These are phyloP conservation scores for Aspergillus sp. DNA, from an alignment of 2,329 filamentous ascomycete genomes.

Conservation along the genomic window DNA sequence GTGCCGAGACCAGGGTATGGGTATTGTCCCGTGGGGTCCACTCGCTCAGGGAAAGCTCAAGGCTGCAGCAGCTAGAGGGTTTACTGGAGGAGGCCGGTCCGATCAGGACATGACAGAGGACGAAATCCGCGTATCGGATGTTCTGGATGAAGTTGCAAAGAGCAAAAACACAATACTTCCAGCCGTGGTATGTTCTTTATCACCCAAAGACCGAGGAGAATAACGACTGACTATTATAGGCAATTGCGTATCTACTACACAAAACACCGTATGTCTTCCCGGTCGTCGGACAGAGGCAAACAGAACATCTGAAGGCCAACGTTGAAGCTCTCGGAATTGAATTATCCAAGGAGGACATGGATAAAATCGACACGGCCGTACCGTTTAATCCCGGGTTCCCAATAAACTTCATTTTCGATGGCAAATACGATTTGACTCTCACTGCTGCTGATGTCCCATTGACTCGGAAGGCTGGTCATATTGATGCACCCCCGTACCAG, in stretches of 20 bases:
- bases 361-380: conserved; percentile 53
- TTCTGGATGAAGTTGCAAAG: background rate
- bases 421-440: conserved; percentile 3
- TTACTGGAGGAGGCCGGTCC: background rate
- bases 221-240: conserved; percentile 54
- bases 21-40: background rate
- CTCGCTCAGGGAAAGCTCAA: conserved; percentile 1
- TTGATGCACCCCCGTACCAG: conserved; percentile 5
- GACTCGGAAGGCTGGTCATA: conserved; percentile 9
- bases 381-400: conserved; percentile 54
- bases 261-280: conserved; percentile 73
- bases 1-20: conserved; percentile 39
- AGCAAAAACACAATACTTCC: background rate
- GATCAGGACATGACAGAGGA: conserved; percentile 46
- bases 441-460: conserved; percentile 11
- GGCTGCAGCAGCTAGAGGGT: background rate
- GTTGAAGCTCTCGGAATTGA: conserved; percentile 65
- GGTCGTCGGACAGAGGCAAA: conserved; percentile 67
- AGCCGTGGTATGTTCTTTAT: background rate
- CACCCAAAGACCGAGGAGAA: background rate
- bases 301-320: conserved; percentile 68
- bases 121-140: conserved; percentile 45
- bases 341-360: conserved; percentile 60
- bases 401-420: conserved; percentile 6
- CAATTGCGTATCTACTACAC: conserved; percentile 71